Base-by-base conservation (phyloP, 768 basidiomycete species). In the Suillus subaureus region DNA sequence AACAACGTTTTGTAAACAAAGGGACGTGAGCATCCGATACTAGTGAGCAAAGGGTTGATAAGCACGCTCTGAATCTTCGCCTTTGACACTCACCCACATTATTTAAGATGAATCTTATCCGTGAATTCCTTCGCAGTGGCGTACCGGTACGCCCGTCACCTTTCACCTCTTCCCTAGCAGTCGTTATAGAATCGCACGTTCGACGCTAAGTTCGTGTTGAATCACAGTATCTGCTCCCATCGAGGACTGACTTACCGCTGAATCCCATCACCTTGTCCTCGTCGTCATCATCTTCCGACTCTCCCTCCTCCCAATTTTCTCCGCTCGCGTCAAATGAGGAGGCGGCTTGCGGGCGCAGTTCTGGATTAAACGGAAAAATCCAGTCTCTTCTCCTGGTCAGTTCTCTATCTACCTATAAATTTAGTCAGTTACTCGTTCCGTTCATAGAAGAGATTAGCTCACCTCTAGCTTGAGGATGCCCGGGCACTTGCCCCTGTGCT, bases 401-500 rank as follows among this genome's bases (percentile, higher is more conserved):
- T 43, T 62, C 69, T 15, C 49, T 49, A 11, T 21, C 21, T 33
- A 61, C 66, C 76, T 77, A 60, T 64, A 31, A 31, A 57, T n/a
- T 26, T 16, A 47, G 65, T 75, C 35, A 75, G 75, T 54, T 16
- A 28, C 15, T 37, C n/a, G 1, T 40, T 37, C 2, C 21, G 40
- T 55, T 61, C 21, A 23, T 28, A 39, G 31, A 7, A 15, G 4
- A 49, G 31, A 16, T 8, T n/a, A 7, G 64, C 77, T 72, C 9
- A 77, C 75, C 71, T 75, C 69, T 6, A 73, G 57, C 51, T 66
- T 67, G 52, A 65, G 66, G 58, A 76, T 68, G n/a, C 58, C 31
- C 13, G 65, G 75, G 49, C 78, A 79, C 65, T 77, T 78, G 2
- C 63, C 37, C 51, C 62, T 71, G 63, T 79, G 78, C 64, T 79